Percentiles rank a stretch among this genome's conserved stretches.
phyloP scores from a whole-genome alignment of 306 rosid genomes.

The Macrotyloma uniflorum region DNA sequence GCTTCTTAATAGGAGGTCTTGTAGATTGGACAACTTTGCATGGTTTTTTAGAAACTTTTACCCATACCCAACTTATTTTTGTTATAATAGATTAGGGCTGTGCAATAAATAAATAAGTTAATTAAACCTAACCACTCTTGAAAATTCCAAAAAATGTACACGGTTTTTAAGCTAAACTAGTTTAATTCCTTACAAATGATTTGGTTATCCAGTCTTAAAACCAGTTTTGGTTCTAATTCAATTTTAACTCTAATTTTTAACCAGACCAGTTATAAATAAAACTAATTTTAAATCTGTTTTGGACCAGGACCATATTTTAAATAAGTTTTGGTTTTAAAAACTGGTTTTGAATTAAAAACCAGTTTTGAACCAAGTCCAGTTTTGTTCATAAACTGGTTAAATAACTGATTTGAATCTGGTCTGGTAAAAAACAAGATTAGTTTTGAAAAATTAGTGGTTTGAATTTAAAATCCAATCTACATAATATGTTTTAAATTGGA shows the following conservation, averaged over 20 bases:
- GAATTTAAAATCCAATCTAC: not conserved
- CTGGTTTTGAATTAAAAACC: not conserved
- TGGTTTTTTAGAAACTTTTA: not conserved
- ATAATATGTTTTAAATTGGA: not conserved
- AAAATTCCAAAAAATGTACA: not conserved
- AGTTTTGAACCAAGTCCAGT: not conserved
- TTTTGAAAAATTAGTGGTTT: not conserved
- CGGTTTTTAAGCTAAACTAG: not conserved
- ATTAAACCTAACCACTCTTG: not conserved
- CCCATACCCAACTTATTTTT: not conserved
- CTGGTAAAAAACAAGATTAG: not conserved
- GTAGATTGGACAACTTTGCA: constrained; percentile 1
- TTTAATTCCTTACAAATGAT: not conserved
- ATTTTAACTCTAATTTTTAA: not conserved
- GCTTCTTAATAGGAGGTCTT: not conserved
- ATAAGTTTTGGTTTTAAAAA: not conserved
- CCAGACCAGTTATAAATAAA: not conserved
- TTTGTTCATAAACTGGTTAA: not conserved
- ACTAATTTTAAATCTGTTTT: not conserved
- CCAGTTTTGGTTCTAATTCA: not conserved
- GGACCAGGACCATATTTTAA: constrained; percentile 1
- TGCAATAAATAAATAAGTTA: not conserved
- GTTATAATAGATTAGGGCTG: not conserved
- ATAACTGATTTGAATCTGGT: not conserved
- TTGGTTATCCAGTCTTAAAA: not conserved